Percentiles rank a stretch among this genome's conserved stretches.
Evolutionary conservation across 2,329 filamentous ascomycete species (phyloP).

Genomic region (Botrytis fragariae): DNA sequence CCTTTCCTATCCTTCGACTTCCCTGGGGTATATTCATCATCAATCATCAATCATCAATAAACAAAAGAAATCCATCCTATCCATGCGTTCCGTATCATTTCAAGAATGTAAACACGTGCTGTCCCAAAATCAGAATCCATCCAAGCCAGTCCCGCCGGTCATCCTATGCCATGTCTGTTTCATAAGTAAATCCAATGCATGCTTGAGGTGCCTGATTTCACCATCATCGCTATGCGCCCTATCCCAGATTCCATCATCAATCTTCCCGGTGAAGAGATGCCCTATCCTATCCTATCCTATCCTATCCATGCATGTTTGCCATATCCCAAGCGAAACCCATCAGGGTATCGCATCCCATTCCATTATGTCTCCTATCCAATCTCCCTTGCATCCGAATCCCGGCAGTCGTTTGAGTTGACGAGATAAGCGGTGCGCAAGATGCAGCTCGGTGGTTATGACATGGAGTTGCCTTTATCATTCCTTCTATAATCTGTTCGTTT

Average conservation of each 20-base stretch:
- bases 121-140: neutral
- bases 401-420: neutral
- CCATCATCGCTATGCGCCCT: neutral
- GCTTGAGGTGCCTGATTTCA: neutral
- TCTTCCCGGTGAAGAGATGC: slow-evolving; percentile 7
- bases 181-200: neutral
- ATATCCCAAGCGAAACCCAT: neutral
- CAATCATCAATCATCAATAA: slow-evolving; percentile 1
- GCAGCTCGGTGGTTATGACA: neutral
- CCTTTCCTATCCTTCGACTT: neutral
- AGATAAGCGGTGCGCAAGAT: neutral
- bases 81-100: neutral
- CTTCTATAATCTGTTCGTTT: slow-evolving; percentile 1
- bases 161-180: neutral
- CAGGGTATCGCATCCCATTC: neutral
- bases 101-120: neutral
- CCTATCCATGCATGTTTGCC: slow-evolving; percentile 5
- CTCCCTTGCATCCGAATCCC: neutral
- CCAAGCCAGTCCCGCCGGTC: neutral
- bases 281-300: neutral
- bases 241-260: neutral
- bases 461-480: neutral
- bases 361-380: neutral
- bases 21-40: slow-evolving; percentile 15
- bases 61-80: neutral